Percentiles rank a stretch among this genome's conserved stretches.
Evolutionary conservation across 176 grass and related monocot genomes (phyloP).

Genomic region (Phyllostachys edulis): DNA sequence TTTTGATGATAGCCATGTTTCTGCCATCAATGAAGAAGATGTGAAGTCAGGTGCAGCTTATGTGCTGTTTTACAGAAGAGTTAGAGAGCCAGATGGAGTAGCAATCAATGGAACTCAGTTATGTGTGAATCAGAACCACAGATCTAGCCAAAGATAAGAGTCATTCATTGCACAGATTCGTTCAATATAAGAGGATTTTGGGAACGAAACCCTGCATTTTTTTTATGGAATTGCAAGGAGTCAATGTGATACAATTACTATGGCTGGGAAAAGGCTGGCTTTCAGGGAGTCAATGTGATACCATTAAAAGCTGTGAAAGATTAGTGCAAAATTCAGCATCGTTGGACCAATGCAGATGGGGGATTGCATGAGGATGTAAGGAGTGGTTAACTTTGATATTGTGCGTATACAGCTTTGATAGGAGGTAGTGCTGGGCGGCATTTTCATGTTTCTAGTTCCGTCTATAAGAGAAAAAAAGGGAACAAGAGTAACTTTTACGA

Average conservation of each 20-base stretch:
- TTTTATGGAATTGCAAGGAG: not conserved
- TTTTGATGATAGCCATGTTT: slow-evolving; percentile 98
- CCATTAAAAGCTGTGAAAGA: not conserved
- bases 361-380: not conserved
- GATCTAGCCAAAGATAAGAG: slow-evolving; percentile 54
- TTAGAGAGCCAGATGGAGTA: slow-evolving; percentile 52
- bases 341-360: slow-evolving; percentile 5
- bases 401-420: not conserved
- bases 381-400: slow-evolving; percentile 11
- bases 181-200: slow-evolving; percentile 14
- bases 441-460: slow-evolving; percentile 15
- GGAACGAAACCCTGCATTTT: not conserved
- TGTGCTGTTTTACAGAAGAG: slow-evolving; percentile 94
- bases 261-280: not conserved
- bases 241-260: not conserved
- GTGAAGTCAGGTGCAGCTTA: slow-evolving; percentile 96
- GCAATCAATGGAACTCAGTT: slow-evolving; percentile 54
- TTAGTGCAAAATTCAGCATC: not conserved
- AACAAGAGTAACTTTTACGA: not conserved
- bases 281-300: not conserved
- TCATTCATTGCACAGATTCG: slow-evolving; percentile 18
- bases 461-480: not conserved
- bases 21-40: slow-evolving; percentile 79
- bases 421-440: not conserved
- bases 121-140: slow-evolving; percentile 46